Conservation (phyloP, 2,329 filamentous ascomycete genomes). For the Ceratocystis cacaofunesta region DNA sequence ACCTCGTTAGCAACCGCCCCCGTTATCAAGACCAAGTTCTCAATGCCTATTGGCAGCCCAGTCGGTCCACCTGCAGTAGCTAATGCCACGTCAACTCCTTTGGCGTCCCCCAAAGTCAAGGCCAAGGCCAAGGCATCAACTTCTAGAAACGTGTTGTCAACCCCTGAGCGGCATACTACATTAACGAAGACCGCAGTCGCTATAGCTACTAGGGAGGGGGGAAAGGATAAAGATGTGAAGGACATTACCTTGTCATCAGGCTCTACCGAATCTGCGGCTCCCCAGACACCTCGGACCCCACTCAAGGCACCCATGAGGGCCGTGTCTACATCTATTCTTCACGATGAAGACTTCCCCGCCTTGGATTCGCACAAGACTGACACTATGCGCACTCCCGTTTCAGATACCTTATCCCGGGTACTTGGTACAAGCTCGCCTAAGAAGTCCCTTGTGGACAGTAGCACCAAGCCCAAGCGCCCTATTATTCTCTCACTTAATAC, state of each 20-base stretch:
- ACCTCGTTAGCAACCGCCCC: neutral
- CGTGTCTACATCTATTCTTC: slow-evolving; percentile 25
- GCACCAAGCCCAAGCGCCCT: slow-evolving; percentile 9
- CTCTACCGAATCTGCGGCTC: slow-evolving; percentile 20
- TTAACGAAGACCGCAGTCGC: slow-evolving; percentile 10
- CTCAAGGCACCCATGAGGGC: slow-evolving; percentile 19
- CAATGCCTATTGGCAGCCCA: neutral
- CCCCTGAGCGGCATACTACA: slow-evolving; percentile 9
- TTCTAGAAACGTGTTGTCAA: slow-evolving; percentile 5
- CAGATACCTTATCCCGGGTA: neutral
- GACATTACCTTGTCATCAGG: slow-evolving; percentile 20
- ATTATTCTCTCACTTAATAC: slow-evolving; percentile 5
- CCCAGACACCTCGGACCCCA: slow-evolving; percentile 23
- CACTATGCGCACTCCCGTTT: slow-evolving; percentile 4
- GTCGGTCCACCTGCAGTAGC: neutral
- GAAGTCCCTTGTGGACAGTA: slow-evolving; percentile 6
- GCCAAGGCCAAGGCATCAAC: slow-evolving; percentile 12
- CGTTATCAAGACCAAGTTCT: neutral
- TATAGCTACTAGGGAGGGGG: neutral
- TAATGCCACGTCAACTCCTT: neutral
- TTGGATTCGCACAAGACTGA: slow-evolving; percentile 8
- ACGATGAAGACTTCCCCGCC: slow-evolving; percentile 47
- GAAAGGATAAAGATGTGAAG: slow-evolving; percentile 2
- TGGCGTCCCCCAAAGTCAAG: slow-evolving; percentile 21
- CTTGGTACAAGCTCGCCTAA: slow-evolving; percentile 5